These are phyloP conservation scores for Cutaneotrichosporon daszewskae DNA, from an alignment of 1,284 basidiomycete species.

Conservation along the genomic window DNA sequence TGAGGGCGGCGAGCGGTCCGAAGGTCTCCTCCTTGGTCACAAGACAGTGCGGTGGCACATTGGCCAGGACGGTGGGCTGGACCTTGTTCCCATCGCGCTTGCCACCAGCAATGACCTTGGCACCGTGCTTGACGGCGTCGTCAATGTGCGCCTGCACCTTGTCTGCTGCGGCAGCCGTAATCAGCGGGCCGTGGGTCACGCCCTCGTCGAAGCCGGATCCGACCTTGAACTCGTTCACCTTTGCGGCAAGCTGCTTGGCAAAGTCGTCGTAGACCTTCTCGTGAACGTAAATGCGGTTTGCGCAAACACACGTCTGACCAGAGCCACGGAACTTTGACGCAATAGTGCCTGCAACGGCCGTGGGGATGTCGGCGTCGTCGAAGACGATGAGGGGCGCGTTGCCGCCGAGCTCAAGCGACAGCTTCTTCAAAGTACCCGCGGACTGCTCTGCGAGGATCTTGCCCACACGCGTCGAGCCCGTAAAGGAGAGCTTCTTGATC, in stretches of 20 bases:
- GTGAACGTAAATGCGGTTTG: conserved; percentile 45
- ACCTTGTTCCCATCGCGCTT: conserved; percentile 66
- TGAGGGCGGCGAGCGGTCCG: conserved; percentile 59
- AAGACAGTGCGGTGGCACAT: conserved; percentile 64
- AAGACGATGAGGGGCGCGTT: conserved; percentile 61
- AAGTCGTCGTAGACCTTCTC: conserved; percentile 47
- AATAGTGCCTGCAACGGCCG: conserved; percentile 87
- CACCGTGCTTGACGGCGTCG: conserved; percentile 75
- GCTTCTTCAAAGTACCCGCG: conserved; percentile 82
- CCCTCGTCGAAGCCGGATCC: conserved; percentile 80
- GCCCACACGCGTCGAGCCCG: conserved; percentile 81
- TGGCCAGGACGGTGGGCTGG: conserved; percentile 79
- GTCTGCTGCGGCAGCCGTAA: conserved; percentile 75
- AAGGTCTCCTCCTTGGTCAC: conserved; percentile 75
- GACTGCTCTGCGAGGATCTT: conserved; percentile 82
- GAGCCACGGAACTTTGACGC: conserved; percentile 85
- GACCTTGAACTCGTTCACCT: conserved; percentile 80
- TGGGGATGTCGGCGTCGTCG: conserved; percentile 89
- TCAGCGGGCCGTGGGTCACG: conserved; percentile 88
- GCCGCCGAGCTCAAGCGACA: conserved; percentile 63
- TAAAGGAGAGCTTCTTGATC: conserved; percentile 79
- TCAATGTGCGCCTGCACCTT: conserved; percentile 86
- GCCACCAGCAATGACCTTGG: conserved; percentile 82
- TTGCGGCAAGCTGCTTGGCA: conserved; percentile 37
- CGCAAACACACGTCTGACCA: conserved; percentile 70